Conservation (phyloP, 352 stramenopile genomes). For the Thraustotheca clavata region DNA sequence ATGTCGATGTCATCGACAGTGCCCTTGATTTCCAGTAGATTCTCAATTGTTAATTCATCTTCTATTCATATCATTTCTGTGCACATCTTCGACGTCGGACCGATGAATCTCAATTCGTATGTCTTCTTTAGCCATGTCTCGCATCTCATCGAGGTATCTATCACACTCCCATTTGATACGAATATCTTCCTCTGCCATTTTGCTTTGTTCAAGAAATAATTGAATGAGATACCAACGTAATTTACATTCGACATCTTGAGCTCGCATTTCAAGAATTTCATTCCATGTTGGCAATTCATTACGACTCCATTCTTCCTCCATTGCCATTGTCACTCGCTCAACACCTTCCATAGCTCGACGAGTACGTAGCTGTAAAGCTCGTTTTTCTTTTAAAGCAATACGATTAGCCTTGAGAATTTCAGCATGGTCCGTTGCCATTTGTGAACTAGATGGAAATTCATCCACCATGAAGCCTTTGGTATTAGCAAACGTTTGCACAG, state of each 20-base stretch:
- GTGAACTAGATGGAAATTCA: background rate
- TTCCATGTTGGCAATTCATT: background rate
- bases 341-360: conserved; percentile 6
- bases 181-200: background rate
- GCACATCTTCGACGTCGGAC: background rate
- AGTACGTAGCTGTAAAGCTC: conserved; percentile 9
- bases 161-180: background rate
- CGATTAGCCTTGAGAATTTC: background rate
- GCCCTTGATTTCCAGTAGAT: conserved; percentile 37
- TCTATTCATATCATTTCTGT: background rate
- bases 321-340: background rate
- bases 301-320: background rate
- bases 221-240: background rate
- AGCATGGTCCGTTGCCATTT: background rate
- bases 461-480: conserved; percentile 59
- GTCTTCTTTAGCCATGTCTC: background rate
- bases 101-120: background rate
- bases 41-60: background rate
- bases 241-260: background rate
- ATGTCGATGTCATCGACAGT: conserved; percentile 60
- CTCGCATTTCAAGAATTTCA: background rate
- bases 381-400: conserved; percentile 14
- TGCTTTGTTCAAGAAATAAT: background rate
- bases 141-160: too few species aligned
- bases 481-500: conserved; percentile 33